Evolutionary conservation across 371 early-diverging fungal genomes (phyloP), one percentile per base, ranked within the genome.

Genomic region (Gilbertella persicaria): DNA sequence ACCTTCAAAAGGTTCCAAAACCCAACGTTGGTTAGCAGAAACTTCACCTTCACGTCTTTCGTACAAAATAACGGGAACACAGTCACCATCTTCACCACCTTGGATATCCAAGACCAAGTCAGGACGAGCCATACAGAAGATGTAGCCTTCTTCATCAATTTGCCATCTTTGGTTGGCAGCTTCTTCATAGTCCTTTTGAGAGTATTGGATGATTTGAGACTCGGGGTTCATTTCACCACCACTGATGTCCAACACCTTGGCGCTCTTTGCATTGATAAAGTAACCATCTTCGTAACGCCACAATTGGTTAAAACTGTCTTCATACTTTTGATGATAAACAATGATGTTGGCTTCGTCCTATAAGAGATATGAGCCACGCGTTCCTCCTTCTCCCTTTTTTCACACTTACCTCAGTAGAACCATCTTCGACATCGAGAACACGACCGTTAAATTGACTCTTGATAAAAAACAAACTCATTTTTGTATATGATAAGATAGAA

Each of bases 131-230:
- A 37, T 10, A 38, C 50, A 52, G 16, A 23, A 60, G 44, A 71
- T 65, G 41, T 63, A 68, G 6, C 72, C 72, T 12, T 66, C 63
- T 3, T 51, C 55, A 36, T 62, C 63, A 5, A 67, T 62, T 17
- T 36, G 29, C 68, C 68, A 71, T 17, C 50, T 66, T 40, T 71
- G 72, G 48, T 71, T 67, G 35, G 60, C 59, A 51, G 66, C 66
- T 19, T 68, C 62, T 25, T 54, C 50, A n/a, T 23, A n/a, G 8
- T 25, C 29, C 51, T 71, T 71, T 56, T 62, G 65, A 40, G 47
- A 20, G 25, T 64, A 71, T 48, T 67, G 68, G 43, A 64, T 64
- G 36, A 67, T 64, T 14, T 46, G 13, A 35, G 60, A 38, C n/a
- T 64, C 71, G 12, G 44, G 45, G n/a, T 60, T 37, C 57, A 69